Conservation (phyloP, 2,329 filamentous ascomycete genomes). For the Epichloe uncinata region DNA sequence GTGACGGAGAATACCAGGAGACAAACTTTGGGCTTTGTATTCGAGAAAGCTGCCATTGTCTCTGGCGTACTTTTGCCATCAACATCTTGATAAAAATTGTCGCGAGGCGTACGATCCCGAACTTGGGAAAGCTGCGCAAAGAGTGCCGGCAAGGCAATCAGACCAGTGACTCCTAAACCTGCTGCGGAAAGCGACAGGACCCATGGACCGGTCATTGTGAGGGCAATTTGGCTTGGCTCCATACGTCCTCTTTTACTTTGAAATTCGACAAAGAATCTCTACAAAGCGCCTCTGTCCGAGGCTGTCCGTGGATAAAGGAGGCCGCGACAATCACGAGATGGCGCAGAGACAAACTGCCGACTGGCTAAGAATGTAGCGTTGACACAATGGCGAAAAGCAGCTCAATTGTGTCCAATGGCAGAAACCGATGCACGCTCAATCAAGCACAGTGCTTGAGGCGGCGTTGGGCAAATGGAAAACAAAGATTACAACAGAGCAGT, state of each 20-base stretch:
- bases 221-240: background rate
- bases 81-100: slow-evolving; percentile 49
- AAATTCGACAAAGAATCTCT: background rate
- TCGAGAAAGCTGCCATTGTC: slow-evolving; percentile 48
- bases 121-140: slow-evolving; percentile 21
- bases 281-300: background rate
- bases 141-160: slow-evolving; percentile 26
- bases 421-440: too few species aligned
- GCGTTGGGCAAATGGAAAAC: background rate
- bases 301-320: background rate
- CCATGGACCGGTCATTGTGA: slow-evolving; percentile 4
- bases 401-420: too few species aligned
- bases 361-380: background rate
- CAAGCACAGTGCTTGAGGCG: background rate
- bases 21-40: slow-evolving; percentile 39
- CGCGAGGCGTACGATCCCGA: slow-evolving; percentile 22
- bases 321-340: background rate
- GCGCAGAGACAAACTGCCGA: background rate
- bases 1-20: slow-evolving; percentile 39
- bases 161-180: slow-evolving; percentile 21
- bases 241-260: background rate
- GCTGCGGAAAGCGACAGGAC: slow-evolving; percentile 17
- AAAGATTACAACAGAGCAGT: background rate
- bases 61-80: slow-evolving; percentile 57
- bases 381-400: background rate